Conservation (phyloP, 2,329 filamentous ascomycete genomes). For the Fusarium lateritium region DNA sequence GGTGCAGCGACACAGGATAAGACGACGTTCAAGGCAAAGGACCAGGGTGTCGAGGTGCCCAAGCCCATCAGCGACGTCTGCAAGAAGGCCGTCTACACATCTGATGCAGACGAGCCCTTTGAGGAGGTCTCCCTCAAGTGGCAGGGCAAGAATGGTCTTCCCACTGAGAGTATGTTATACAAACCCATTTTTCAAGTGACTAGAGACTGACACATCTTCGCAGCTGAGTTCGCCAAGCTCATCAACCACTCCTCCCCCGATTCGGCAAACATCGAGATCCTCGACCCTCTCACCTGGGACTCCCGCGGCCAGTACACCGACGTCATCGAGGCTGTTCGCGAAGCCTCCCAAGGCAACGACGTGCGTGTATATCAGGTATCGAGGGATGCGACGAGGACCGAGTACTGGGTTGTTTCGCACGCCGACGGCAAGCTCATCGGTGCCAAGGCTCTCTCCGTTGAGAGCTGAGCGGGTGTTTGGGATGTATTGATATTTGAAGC, state of each 20-base stretch:
- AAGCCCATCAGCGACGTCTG: constrained; percentile 65
- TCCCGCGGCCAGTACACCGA: constrained; percentile 76
- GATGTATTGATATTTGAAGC: constrained; percentile 1
- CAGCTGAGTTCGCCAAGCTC: constrained; percentile 79
- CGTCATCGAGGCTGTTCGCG: constrained; percentile 77
- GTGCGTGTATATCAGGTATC: constrained; percentile 82
- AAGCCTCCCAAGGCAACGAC: constrained; percentile 74
- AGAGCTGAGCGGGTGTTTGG: constrained; percentile 59
- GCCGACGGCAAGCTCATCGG: constrained; percentile 78
- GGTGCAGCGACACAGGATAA: constrained; percentile 36
- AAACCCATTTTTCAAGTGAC: neutral
- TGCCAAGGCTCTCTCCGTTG: constrained; percentile 82
- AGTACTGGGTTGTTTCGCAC: constrained; percentile 85
- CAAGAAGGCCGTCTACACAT: constrained; percentile 76
- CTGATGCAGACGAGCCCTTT: constrained; percentile 90
- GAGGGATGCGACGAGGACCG: constrained; percentile 73
- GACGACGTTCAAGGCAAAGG: constrained; percentile 65
- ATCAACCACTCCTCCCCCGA: constrained; percentile 70
- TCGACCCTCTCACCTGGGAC: constrained; percentile 82
- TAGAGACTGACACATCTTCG: constrained; percentile 10
- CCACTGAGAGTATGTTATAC: constrained; percentile 70
- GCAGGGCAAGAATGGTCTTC: constrained; percentile 65
- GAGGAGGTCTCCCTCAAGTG: constrained; percentile 80
- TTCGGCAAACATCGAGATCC: constrained; percentile 73
- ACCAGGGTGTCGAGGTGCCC: constrained; percentile 73